These are phyloP conservation scores for Lepidium sativum DNA, from an alignment of 345 rosid genomes.

Conservation along the genomic window DNA sequence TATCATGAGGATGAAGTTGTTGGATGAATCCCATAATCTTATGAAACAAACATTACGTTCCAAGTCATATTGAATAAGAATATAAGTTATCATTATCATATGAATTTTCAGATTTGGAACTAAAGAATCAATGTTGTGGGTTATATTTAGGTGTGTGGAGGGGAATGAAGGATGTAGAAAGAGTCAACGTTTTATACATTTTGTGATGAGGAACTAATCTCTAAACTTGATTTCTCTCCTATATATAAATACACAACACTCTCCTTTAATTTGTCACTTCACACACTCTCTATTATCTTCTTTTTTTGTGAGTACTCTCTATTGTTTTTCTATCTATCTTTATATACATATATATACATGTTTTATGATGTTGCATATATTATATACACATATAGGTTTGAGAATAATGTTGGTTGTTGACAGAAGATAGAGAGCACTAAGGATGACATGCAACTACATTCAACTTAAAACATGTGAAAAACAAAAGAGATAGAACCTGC, in stretches of 20 bases:
- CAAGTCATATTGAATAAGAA: neutral
- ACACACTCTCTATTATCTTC: neutral
- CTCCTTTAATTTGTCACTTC: constrained; percentile 8
- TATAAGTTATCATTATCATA: no score
- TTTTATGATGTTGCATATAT: neutral
- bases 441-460: constrained; percentile 51
- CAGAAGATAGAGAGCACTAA: constrained; percentile 99
- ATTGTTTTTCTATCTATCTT: neutral
- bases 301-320: no score
- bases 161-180: constrained; percentile 13
- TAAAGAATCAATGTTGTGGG: neutral
- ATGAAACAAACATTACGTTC: no score
- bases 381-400: neutral
- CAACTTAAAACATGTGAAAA: no score
- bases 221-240: constrained; percentile 1
- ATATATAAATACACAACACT: constrained; percentile 1
- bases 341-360: no score
- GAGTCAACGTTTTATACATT: constrained; percentile 26
- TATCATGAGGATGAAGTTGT: no score
- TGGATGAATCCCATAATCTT: no score
- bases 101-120: neutral
- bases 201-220: constrained; percentile 2
- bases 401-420: constrained; percentile 38
- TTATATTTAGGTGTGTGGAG: neutral
- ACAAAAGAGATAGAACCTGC: constrained; percentile 22